Conservation (phyloP, 2,329 filamentous ascomycete genomes). For the Ploettnerulaceae sp. region DNA sequence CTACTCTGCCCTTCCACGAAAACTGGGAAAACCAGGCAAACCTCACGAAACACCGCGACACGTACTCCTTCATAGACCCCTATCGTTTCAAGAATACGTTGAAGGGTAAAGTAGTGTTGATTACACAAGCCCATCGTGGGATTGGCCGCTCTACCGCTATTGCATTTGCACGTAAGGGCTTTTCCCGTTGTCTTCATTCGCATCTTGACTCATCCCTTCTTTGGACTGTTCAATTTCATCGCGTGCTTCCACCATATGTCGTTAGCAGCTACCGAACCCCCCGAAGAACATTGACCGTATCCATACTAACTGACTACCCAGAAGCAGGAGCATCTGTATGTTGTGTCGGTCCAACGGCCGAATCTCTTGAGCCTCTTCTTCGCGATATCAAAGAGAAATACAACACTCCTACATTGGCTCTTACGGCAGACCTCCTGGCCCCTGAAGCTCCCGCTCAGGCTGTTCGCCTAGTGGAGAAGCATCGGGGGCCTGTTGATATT, state of each 20-base stretch:
- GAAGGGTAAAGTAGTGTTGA: conserved; percentile 33
- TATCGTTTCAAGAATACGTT: conserved; percentile 21
- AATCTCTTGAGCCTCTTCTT: conserved; percentile 18
- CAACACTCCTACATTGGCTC: conserved; percentile 17
- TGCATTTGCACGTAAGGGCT: conserved; percentile 30
- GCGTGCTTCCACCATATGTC: no score
- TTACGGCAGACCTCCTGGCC: conserved; percentile 17
- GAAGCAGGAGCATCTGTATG: conserved; percentile 32
- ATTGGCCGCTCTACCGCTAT: conserved; percentile 35
- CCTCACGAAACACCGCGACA: conserved; percentile 47
- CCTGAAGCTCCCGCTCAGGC: conserved; percentile 11
- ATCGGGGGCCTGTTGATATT: conserved; percentile 20
- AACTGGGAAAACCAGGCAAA: conserved; percentile 13
- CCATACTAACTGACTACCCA: background rate
- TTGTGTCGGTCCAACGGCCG: conserved; percentile 17
- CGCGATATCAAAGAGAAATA: conserved; percentile 21
- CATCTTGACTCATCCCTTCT: background rate
- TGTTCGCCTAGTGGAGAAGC: conserved; percentile 11
- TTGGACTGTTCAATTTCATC: no score
- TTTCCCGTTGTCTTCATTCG: background rate
- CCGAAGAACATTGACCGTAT: background rate
- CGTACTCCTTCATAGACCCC: conserved; percentile 34
- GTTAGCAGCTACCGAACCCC: no score
- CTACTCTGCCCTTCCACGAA: background rate
- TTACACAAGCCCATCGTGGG: conserved; percentile 36